phyloP scores from a whole-genome alignment of 2,329 filamentous ascomycete genomes.

The Aspergillus pseudonomiae region DNA sequence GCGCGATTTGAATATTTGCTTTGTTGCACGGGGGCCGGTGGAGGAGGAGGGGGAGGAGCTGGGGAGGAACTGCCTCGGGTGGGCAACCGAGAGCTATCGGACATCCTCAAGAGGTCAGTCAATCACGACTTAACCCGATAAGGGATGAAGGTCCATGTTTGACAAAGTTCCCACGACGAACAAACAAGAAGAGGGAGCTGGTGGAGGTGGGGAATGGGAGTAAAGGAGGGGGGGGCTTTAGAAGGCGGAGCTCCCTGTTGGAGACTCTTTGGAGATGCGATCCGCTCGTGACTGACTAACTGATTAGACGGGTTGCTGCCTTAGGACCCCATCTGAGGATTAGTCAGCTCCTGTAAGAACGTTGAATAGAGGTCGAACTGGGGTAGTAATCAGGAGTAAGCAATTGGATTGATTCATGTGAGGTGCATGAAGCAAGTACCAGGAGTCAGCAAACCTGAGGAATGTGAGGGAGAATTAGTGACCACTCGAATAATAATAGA shows the following conservation, averaged over 20 bases:
- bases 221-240: background rate
- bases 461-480: slow-evolving; percentile 6
- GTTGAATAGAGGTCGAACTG: background rate
- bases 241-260: slow-evolving; percentile 2
- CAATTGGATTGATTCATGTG: background rate
- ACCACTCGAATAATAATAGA: slow-evolving; percentile 11
- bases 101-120: slow-evolving; percentile 29
- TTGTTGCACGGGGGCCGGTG: slow-evolving; percentile 39
- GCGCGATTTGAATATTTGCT: slow-evolving; percentile 48
- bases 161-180: slow-evolving; percentile 6
- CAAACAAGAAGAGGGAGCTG: slow-evolving; percentile 6
- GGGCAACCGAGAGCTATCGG: slow-evolving; percentile 31
- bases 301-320: background rate
- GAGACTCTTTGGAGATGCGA: background rate
- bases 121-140: slow-evolving; percentile 25
- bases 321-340: background rate
- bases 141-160: slow-evolving; percentile 23
- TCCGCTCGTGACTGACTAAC: background rate
- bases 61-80: slow-evolving; percentile 31
- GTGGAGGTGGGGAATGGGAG: slow-evolving; percentile 2
- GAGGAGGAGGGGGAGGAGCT: slow-evolving; percentile 39
- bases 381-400: background rate
- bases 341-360: slow-evolving; percentile 2
- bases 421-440: background rate
- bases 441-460: slow-evolving; percentile 4